A percentile compares a stretch with the other conserved stretches of the same genome.
phyloP scores from a whole-genome alignment of 495 filamentous ascomycete genomes.

The Penicillium simplicissimum region DNA sequence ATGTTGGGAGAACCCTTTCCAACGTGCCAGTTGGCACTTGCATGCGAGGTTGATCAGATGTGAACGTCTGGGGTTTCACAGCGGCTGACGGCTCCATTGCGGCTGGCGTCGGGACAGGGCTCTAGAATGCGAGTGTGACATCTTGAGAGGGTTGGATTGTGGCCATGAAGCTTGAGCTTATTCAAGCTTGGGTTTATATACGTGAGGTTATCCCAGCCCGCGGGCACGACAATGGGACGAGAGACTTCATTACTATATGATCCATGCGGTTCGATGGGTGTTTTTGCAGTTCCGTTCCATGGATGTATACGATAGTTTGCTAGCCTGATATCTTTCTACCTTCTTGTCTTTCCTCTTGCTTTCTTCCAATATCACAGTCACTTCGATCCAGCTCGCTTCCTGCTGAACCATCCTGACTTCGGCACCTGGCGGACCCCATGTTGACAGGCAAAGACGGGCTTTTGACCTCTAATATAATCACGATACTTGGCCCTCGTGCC shows the following conservation, averaged over 20 bases:
- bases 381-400: background rate
- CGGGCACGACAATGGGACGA: background rate
- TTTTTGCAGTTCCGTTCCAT: background rate
- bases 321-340: background rate
- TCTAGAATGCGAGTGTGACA: constrained; percentile 40
- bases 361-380: background rate
- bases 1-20: constrained; percentile 7
- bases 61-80: constrained; percentile 45
- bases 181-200: constrained; percentile 21
- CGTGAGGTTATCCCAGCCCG: constrained; percentile 1
- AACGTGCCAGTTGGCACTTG: constrained; percentile 24
- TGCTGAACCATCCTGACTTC: background rate
- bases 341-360: background rate
- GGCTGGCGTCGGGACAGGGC: constrained; percentile 39
- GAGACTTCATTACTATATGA: background rate
- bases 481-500: background rate
- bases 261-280: background rate
- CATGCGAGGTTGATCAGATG: constrained; percentile 47
- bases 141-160: constrained; percentile 14
- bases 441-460: background rate
- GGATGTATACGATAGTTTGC: background rate
- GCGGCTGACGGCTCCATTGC: constrained; percentile 46
- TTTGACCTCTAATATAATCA: background rate
- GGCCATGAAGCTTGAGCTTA: constrained; percentile 23
- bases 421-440: background rate